Evolutionary conservation across 352 stramenopile species (phyloP).

Genomic region (Vaucheria bursata): DNA sequence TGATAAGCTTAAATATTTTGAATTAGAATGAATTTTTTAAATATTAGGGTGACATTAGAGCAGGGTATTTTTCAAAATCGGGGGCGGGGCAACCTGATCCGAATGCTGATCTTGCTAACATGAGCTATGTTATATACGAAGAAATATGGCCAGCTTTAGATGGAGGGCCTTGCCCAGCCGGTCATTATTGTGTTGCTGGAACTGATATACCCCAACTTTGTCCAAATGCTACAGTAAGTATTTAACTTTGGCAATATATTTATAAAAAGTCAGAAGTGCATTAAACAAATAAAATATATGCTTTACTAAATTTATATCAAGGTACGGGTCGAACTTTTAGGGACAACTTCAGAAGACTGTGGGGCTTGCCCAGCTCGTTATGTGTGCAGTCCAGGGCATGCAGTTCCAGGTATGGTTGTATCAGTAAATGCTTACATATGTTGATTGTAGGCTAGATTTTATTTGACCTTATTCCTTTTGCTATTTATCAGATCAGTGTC

Average conservation of each 20-base stretch:
- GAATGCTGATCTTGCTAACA: constrained; percentile 1
- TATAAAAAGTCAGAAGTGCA: too few species aligned
- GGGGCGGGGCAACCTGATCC: constrained; percentile 18
- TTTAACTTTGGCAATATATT: too few species aligned
- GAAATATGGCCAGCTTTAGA: constrained; percentile 20
- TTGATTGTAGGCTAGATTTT: not conserved
- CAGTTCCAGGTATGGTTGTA: not conserved
- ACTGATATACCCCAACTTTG: constrained; percentile 40
- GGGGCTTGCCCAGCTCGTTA: constrained; percentile 6
- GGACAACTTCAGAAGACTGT: not conserved
- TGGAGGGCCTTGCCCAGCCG: constrained; percentile 43
- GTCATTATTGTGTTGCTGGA: constrained; percentile 48
- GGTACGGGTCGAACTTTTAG: constrained; percentile 1
- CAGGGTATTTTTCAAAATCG: constrained; percentile 46
- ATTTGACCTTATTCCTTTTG: not conserved
- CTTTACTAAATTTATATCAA: too few species aligned
- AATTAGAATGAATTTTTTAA: too few species aligned
- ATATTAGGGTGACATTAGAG: too few species aligned
- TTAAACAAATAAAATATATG: too few species aligned
- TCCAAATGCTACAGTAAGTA: constrained; percentile 47
- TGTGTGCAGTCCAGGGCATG: not conserved
- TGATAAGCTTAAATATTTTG: too few species aligned
- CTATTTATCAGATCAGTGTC: constrained; percentile 20
- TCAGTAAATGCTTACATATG: not conserved
- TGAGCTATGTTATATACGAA: not conserved